Conservation (phyloP, 345 rosid genomes). For the Gossypium longicalyx region DNA sequence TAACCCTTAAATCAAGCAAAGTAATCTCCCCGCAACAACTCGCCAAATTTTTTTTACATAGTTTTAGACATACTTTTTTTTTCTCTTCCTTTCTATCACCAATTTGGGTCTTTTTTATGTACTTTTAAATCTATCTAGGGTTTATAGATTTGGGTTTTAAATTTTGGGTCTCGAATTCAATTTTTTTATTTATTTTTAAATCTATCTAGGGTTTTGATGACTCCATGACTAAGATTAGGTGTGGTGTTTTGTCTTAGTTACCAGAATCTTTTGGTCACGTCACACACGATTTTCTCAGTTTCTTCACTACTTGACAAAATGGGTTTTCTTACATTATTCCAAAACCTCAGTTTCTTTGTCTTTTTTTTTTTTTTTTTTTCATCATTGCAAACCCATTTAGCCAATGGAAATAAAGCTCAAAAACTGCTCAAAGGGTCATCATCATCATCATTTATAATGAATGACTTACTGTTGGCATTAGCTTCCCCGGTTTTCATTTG, state of each 20-base stretch:
- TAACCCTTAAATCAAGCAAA: constrained; percentile 26
- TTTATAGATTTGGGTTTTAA: too few species aligned
- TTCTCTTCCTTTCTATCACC: not conserved
- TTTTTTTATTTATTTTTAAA: not conserved
- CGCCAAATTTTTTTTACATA: constrained; percentile 3
- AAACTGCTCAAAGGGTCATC: constrained; percentile 18
- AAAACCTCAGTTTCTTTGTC: constrained; percentile 14
- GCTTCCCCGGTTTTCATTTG: constrained; percentile 18
- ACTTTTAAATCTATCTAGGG: not conserved
- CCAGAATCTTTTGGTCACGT: constrained; percentile 70
- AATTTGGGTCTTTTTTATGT: not conserved
- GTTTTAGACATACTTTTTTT: not conserved
- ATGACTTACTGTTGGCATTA: constrained; percentile 21
- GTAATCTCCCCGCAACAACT: constrained; percentile 20
- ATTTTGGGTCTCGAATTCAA: too few species aligned
- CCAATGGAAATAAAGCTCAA: constrained; percentile 11
- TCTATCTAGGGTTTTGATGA: constrained; percentile 38
- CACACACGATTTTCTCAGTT: constrained; percentile 55
- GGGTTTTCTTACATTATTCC: constrained; percentile 43
- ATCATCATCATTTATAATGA: constrained; percentile 5
- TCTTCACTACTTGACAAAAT: constrained; percentile 53
- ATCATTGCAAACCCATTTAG: constrained; percentile 21
- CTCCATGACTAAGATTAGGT: constrained; percentile 32
- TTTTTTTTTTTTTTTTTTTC: not conserved
- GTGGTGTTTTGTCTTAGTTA: constrained; percentile 34